Evolutionary conservation across 768 basidiomycete genomes (phyloP), one percentile per base, ranked within the genome.

Genomic region (Mycena vitilis): DNA sequence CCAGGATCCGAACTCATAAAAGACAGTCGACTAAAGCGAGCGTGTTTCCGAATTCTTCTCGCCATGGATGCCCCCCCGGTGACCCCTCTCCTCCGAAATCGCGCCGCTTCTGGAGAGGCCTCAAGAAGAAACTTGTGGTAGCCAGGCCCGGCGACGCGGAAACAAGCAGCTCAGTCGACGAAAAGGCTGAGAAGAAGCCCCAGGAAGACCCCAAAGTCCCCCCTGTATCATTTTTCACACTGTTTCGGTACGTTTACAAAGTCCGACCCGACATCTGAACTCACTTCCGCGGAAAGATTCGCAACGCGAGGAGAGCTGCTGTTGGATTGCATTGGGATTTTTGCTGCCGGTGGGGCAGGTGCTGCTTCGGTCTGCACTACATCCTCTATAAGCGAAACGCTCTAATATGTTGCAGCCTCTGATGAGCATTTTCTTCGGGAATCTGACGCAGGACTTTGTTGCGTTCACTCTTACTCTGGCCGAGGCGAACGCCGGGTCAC

Each of bases 351-450:
- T 23, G 90, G 84, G 1, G 90, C 91, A 25, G 95, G 95, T 23
- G 91, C 93, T 73, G 30, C 59, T 16, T 58, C 25, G 15, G 64
- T 30, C 42, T 57, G 48, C 12, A n/a, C 12, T 12, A 3, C 15
- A 25, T 10, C 30, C 40, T 13, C 23, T 22, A 7, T n/a, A 45
- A 25, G 2, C 4, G 8, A 54, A 20, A 36, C 36, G 0, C n/a
- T n/a, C n/a, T 34, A 5, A 45, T 13, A 30, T 47, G 34, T 63
- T 51, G 25, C 63, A 93, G 89, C 92, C 91, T 11, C 81, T 93
- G 36, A 91, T 95, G 90, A 88, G 88, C 70, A 80, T 98, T 63
- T 85, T 98, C 48, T 97, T 97, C 77, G 95, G 95, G 44, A 88
- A 88, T 57, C 87, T 96, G 48, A 91, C 91, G 0, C 85, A 93